phyloP scores from a whole-genome alignment of 139 green algal genomes.

The Raphidocelis subcapitata region DNA sequence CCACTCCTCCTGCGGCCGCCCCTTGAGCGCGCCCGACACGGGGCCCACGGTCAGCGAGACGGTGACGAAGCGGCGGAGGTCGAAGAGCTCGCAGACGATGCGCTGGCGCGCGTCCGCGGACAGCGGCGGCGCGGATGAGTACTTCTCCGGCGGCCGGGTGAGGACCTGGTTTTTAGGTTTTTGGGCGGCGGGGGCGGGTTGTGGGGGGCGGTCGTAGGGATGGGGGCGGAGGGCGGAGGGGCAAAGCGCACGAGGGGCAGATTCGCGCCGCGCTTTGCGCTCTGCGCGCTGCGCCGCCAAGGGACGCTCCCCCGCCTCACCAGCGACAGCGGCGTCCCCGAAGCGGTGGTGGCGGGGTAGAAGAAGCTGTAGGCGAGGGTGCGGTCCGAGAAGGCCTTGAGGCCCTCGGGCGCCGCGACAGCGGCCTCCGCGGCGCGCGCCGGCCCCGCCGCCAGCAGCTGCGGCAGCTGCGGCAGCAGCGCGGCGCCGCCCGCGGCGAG shows the following conservation, averaged over 20 bases:
- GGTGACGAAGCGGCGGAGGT: constrained; percentile 44
- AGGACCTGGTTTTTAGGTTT: too few species aligned
- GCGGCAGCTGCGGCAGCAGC: too few species aligned
- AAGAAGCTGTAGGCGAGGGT: constrained; percentile 79
- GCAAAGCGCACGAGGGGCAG: too few species aligned
- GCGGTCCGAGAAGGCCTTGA: constrained; percentile 54
- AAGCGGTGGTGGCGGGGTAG: constrained; percentile 61
- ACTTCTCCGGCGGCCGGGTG: constrained; percentile 25
- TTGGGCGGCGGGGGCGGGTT: too few species aligned
- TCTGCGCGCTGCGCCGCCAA: too few species aligned
- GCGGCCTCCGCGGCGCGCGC: too few species aligned
- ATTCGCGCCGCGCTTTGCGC: too few species aligned
- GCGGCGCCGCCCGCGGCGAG: too few species aligned
- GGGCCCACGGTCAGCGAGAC: constrained; percentile 59
- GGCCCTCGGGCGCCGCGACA: constrained; percentile 22
- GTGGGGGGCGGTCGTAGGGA: too few species aligned
- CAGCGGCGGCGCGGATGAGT: constrained; percentile 72
- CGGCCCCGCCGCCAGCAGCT: too few species aligned
- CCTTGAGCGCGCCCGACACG: constrained; percentile 45
- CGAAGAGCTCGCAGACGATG: constrained; percentile 72
- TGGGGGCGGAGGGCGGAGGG: not conserved
- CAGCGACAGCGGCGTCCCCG: constrained; percentile 28
- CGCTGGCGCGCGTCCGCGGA: constrained; percentile 79
- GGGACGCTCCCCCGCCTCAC: too few species aligned
- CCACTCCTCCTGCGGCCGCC: constrained; percentile 48